phyloP scores from a whole-genome alignment of 495 filamentous ascomycete species.

The Xylaria sp. region DNA sequence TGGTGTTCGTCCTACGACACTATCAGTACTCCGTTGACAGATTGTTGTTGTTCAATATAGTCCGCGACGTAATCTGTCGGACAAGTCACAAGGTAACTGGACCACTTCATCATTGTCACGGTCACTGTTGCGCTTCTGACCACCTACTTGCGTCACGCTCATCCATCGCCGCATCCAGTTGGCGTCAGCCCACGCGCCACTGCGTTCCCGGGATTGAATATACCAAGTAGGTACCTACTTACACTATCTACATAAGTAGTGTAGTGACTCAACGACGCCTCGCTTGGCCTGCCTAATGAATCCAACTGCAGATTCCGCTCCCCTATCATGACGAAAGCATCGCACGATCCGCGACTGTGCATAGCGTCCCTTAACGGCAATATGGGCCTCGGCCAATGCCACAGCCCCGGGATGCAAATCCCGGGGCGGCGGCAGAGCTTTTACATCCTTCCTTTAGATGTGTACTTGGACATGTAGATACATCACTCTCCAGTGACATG shows the following conservation, averaged over 20 bases:
- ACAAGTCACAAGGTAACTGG: background rate
- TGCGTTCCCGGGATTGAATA: background rate
- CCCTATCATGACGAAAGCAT: conserved; percentile 18
- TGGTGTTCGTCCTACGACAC: background rate
- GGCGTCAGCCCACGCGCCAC: conserved; percentile 13
- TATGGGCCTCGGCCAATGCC: conserved; percentile 5
- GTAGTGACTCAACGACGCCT: conserved; percentile 14
- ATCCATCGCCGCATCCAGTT: conserved; percentile 3
- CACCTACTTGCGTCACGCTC: conserved; percentile 18
- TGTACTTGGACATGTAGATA: background rate
- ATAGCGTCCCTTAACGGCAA: too few species aligned
- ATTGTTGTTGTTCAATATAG: background rate
- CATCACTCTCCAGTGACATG: background rate
- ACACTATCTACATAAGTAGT: too few species aligned
- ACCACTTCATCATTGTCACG: too few species aligned
- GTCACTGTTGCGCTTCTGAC: background rate
- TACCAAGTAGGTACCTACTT: too few species aligned
- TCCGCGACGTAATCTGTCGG: background rate
- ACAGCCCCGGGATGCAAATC: conserved; percentile 8
- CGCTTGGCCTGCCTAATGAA: conserved; percentile 22
- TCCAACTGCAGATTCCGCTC: background rate
- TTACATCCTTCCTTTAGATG: background rate
- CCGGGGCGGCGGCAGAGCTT: conserved; percentile 12
- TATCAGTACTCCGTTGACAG: background rate
- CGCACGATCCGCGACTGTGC: too few species aligned